Evolutionary conservation across 2,329 filamentous ascomycete genomes (phyloP).

Genomic region (Leptographium flavum): DNA sequence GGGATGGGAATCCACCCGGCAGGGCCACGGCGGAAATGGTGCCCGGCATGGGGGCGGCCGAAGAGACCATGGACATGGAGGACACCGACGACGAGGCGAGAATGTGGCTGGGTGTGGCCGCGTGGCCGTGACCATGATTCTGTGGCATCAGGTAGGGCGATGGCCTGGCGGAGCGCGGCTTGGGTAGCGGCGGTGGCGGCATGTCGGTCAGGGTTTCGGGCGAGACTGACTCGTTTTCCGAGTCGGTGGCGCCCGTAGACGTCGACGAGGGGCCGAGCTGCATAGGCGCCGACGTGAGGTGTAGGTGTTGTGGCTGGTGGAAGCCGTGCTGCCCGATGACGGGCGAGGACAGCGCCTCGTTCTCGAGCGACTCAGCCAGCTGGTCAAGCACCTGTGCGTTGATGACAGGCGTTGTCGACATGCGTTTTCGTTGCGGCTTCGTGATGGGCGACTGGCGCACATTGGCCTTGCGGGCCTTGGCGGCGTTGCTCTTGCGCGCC

Average conservation of each 20-base stretch:
- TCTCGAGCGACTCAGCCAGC: constrained; percentile 29
- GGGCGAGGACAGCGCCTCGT: constrained; percentile 13
- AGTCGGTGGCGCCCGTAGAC: constrained; percentile 34
- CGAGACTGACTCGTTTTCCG: constrained; percentile 50
- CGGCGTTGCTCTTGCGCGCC: constrained; percentile 33
- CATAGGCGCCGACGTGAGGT: constrained; percentile 9
- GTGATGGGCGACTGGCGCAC: constrained; percentile 60
- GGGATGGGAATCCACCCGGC: constrained; percentile 32
- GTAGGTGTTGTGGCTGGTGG: constrained; percentile 19
- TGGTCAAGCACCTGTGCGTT: constrained; percentile 41
- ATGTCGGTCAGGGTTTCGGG: constrained; percentile 50
- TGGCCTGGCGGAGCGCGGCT: constrained; percentile 46
- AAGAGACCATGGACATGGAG: constrained; percentile 2
- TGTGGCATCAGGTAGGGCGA: constrained; percentile 55
- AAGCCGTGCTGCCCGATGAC: constrained; percentile 19
- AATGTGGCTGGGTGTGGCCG: constrained; percentile 1
- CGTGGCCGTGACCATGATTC: constrained; percentile 14
- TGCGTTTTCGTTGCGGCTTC: constrained; percentile 47
- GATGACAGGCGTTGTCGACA: constrained; percentile 37
- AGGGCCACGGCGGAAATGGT: constrained; percentile 3
- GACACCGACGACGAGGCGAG: too few relatives aligned
- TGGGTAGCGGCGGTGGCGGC: constrained; percentile 54
- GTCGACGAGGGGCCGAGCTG: constrained; percentile 18
- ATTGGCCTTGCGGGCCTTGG: constrained; percentile 35
- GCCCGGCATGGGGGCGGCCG: neutral